Conservation (phyloP, 331 rosid species). For the Ulmus americana region DNA sequence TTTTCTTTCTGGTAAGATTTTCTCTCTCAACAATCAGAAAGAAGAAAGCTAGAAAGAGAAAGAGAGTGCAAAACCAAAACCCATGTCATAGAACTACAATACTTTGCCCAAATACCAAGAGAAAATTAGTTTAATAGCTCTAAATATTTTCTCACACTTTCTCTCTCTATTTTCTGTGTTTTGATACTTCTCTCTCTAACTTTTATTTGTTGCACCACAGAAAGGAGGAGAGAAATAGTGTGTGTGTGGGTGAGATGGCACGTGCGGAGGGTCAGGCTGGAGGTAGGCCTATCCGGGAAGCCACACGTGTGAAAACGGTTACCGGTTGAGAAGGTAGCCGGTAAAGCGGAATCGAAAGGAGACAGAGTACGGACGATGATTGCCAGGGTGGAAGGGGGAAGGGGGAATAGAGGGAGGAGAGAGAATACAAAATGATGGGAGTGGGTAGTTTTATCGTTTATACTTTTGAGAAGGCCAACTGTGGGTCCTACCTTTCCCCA, state of each 20-base stretch:
- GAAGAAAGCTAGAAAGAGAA: slow-evolving; percentile 1
- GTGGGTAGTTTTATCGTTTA: slow-evolving; percentile 60
- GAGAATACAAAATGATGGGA: slow-evolving; percentile 43
- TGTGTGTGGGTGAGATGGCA: slow-evolving; percentile 26
- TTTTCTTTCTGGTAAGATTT: slow-evolving; percentile 20
- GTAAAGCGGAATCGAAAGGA: slow-evolving; percentile 27
- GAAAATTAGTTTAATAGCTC: slow-evolving; percentile 15
- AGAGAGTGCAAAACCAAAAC: slow-evolving; percentile 21
- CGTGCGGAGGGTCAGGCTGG: slow-evolving; percentile 31
- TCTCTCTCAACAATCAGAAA: slow-evolving; percentile 2
- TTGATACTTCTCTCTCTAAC: slow-evolving; percentile 47
- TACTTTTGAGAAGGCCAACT: slow-evolving; percentile 37
- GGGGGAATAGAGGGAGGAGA: background rate
- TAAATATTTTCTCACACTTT: slow-evolving; percentile 5
- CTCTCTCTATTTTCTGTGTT: slow-evolving; percentile 3
- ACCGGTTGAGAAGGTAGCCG: slow-evolving; percentile 46
- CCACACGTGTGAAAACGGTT: slow-evolving; percentile 16
- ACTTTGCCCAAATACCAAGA: slow-evolving; percentile 25
- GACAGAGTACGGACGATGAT: slow-evolving; percentile 75
- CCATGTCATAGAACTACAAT: slow-evolving; percentile 23
- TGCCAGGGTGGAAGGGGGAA: slow-evolving; percentile 52
- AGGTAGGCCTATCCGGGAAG: background rate
- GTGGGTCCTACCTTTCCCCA: slow-evolving; percentile 29
- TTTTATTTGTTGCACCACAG: slow-evolving; percentile 92
- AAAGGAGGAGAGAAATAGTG: slow-evolving; percentile 30